These are phyloP conservation scores for Saccharum spontaneum DNA, from an alignment of 176 grass and related monocot genomes.

Conservation along the genomic window DNA sequence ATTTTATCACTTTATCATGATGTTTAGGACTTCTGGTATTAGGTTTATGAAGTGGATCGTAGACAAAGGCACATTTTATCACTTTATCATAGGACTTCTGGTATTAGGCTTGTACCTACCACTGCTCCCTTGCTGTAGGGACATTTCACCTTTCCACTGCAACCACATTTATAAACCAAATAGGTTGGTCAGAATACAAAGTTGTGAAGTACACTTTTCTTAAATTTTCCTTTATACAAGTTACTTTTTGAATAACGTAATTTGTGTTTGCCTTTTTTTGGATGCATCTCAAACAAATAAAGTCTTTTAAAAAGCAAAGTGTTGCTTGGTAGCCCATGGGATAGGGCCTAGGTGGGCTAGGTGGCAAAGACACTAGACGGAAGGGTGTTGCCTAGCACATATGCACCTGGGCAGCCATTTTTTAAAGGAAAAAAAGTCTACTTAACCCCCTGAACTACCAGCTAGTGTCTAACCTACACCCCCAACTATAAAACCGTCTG, in stretches of 20 bases:
- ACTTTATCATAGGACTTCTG: not conserved
- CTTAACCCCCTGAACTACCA: too few relatives aligned
- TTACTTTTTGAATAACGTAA: not conserved
- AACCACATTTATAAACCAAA: slow-evolving; percentile 7
- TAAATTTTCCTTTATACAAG: not conserved
- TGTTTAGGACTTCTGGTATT: slow-evolving; percentile 15
- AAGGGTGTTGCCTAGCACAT: not conserved
- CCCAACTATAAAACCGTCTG: too few relatives aligned
- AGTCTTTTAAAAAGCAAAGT: not conserved
- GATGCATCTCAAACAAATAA: not conserved
- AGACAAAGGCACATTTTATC: slow-evolving; percentile 1
- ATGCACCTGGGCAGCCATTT: not conserved
- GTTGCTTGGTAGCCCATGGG: not conserved
- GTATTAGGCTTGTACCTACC: slow-evolving; percentile 7
- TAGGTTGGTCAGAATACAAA: not conserved
- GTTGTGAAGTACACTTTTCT: not conserved
- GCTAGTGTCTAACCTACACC: too few relatives aligned
- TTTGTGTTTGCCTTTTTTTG: not conserved
- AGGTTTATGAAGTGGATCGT: slow-evolving; percentile 24
- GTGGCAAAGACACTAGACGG: not conserved
- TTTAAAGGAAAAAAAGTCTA: too few relatives aligned
- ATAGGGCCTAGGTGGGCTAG: not conserved
- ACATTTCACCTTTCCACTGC: not conserved
- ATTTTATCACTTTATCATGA: not conserved
- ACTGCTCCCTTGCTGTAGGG: not conserved